Evolutionary conservation across 192 early-diverging fungal genomes (phyloP).

Genomic region (Backusella parvicylindrica): DNA sequence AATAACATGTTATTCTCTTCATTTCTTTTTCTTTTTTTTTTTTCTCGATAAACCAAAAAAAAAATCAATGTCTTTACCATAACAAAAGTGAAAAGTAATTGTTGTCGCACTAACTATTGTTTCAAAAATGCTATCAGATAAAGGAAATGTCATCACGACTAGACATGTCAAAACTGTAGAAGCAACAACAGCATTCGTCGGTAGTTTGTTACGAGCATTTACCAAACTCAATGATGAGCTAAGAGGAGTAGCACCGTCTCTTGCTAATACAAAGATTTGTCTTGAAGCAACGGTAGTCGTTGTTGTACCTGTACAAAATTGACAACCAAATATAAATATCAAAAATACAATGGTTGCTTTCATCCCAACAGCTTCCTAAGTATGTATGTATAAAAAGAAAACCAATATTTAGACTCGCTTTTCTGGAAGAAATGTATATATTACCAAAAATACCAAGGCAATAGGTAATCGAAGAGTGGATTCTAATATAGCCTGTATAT

Average conservation of each 20-base stretch:
- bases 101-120: slow-evolving; percentile 31
- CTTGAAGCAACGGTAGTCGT: slow-evolving; percentile 44
- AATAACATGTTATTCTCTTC: neutral
- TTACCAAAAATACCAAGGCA: slow-evolving; percentile 28
- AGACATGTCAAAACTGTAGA: neutral
- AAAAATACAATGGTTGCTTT: slow-evolving; percentile 34
- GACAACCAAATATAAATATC: slow-evolving; percentile 39
- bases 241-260: slow-evolving; percentile 37
- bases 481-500: slow-evolving; percentile 13
- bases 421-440: neutral
- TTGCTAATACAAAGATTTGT: slow-evolving; percentile 48
- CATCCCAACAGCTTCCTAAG: slow-evolving; percentile 42
- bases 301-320: slow-evolving; percentile 42
- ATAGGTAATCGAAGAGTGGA: slow-evolving; percentile 21
- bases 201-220: neutral
- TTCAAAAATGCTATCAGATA: slow-evolving; percentile 27
- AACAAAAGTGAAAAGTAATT: slow-evolving; percentile 23
- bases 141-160: slow-evolving; percentile 20
- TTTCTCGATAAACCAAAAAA: too few relatives aligned
- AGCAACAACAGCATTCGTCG: slow-evolving; percentile 12
- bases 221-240: neutral
- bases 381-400: slow-evolving; percentile 10
- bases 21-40: neutral
- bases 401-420: neutral
- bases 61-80: slow-evolving; percentile 9